These are phyloP conservation scores for Orbilia brochopaga DNA, from an alignment of 2,329 filamentous ascomycete species.

Conservation along the genomic window DNA sequence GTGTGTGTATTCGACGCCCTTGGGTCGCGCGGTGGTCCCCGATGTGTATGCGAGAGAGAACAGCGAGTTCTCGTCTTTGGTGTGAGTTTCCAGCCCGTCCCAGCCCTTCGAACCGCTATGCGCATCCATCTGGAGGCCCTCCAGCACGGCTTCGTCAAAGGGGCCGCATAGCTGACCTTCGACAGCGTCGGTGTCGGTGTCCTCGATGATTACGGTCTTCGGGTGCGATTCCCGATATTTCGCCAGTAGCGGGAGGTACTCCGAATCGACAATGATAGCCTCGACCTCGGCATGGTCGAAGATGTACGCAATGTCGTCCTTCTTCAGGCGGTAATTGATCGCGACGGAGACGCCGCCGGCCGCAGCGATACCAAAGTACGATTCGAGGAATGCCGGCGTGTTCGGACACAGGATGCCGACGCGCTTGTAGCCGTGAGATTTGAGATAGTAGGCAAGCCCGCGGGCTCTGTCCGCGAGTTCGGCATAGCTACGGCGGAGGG, in stretches of 20 bases:
- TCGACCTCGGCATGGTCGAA: conserved; percentile 87
- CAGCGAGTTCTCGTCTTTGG: conserved; percentile 76
- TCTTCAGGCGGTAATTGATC: conserved; percentile 76
- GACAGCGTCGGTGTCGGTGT: conserved; percentile 80
- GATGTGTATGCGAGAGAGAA: conserved; percentile 92
- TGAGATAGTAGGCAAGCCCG: conserved; percentile 85
- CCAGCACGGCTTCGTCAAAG: conserved; percentile 81
- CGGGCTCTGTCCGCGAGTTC: conserved; percentile 84
- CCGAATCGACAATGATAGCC: conserved; percentile 81
- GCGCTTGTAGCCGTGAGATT: conserved; percentile 73
- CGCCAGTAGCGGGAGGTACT: conserved; percentile 75
- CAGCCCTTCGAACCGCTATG: conserved; percentile 74
- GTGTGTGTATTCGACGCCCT: conserved; percentile 87
- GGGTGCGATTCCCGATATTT: conserved; percentile 51
- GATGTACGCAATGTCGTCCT: conserved; percentile 87
- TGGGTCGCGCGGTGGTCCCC: conserved; percentile 70
- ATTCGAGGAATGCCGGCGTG: conserved; percentile 91
- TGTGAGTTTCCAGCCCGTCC: conserved; percentile 74
- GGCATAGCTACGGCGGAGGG: conserved; percentile 76
- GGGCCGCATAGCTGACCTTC: conserved; percentile 76
- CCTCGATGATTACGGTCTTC: conserved; percentile 62
- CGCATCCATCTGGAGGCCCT: conserved; percentile 76
- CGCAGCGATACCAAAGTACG: conserved; percentile 79
- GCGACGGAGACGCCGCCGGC: conserved; percentile 57
- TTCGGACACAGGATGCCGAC: conserved; percentile 83